These are phyloP conservation scores for Termitomyces sp. DNA, from an alignment of 768 basidiomycete species.

Conservation along the genomic window DNA sequence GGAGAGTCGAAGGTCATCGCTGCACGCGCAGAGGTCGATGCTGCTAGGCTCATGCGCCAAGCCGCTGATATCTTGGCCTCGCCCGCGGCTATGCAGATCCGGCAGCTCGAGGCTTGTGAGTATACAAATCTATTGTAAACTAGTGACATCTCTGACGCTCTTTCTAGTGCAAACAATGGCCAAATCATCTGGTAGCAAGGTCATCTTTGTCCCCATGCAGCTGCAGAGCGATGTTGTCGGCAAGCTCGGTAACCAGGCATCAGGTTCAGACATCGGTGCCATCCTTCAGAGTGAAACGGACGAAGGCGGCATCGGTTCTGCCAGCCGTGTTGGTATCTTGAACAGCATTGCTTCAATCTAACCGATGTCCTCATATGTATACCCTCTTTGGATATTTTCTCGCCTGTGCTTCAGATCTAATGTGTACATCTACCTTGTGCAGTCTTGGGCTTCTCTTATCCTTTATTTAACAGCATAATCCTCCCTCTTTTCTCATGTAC, in stretches of 20 bases:
- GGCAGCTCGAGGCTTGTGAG: constrained; percentile 84
- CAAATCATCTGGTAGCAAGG: constrained; percentile 81
- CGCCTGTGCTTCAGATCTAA: neutral
- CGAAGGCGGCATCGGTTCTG: constrained; percentile 32
- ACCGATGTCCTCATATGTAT: constrained; percentile 13
- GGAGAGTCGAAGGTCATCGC: constrained; percentile 97
- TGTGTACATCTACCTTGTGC: constrained; percentile 4
- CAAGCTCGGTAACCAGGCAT: constrained; percentile 33
- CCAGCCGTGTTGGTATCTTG: constrained; percentile 47
- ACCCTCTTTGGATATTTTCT: neutral
- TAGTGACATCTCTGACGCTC: neutral
- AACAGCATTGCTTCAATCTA: constrained; percentile 44
- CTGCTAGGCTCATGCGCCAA: constrained; percentile 93
- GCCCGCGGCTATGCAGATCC: constrained; percentile 97
- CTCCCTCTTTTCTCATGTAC: neutral
- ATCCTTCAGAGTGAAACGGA: constrained; percentile 33
- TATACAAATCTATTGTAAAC: constrained; percentile 6
- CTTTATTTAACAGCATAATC: neutral
- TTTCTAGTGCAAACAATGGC: constrained; percentile 83
- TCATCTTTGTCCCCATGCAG: constrained; percentile 93
- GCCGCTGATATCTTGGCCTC: constrained; percentile 93
- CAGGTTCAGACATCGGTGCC: constrained; percentile 22
- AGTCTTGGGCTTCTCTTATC: neutral
- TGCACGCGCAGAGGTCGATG: constrained; percentile 92
- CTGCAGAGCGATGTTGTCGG: constrained; percentile 67